phyloP scores from a whole-genome alignment of 2,329 filamentous ascomycete species.

The Epichloe bromicola region DNA sequence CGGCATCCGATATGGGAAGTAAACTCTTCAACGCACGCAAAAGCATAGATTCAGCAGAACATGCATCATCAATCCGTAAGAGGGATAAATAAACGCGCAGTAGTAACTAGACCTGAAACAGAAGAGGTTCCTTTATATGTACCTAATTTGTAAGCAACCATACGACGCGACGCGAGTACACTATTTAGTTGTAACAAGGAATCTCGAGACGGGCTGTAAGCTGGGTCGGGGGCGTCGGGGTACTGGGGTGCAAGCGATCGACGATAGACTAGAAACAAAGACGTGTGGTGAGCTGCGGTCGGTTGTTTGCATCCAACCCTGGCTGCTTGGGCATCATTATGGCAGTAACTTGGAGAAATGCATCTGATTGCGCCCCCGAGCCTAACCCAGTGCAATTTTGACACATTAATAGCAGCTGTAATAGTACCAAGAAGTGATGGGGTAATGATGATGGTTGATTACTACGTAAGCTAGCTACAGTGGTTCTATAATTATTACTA shows the following conservation, averaged over 20 bases:
- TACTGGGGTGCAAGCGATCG: neutral
- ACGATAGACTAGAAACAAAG: neutral
- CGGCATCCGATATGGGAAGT: neutral
- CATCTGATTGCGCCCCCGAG: too few relatives aligned
- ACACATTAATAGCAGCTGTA: too few relatives aligned
- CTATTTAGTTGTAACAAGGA: neutral
- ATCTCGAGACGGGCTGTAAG: neutral
- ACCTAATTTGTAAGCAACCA: too few relatives aligned
- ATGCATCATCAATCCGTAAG: neutral
- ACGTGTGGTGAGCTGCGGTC: neutral
- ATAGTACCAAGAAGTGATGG: too few relatives aligned
- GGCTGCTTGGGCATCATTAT: neutral
- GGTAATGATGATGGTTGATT: too few relatives aligned
- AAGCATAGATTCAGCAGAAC: slow-evolving; percentile 5
- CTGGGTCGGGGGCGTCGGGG: neutral
- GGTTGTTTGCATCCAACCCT: neutral
- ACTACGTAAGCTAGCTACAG: too few relatives aligned
- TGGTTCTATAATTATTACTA: too few relatives aligned
- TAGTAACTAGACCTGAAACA: too few relatives aligned
- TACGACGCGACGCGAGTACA: neutral
- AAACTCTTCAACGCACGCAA: slow-evolving; percentile 1
- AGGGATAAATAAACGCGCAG: too few relatives aligned
- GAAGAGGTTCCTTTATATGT: too few relatives aligned
- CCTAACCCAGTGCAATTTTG: too few relatives aligned
- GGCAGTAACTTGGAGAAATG: neutral